Percentiles rank a stretch among this genome's conserved stretches.
phyloP scores from a whole-genome alignment of 495 filamentous ascomycete species.

The Penicillium goetzii region DNA sequence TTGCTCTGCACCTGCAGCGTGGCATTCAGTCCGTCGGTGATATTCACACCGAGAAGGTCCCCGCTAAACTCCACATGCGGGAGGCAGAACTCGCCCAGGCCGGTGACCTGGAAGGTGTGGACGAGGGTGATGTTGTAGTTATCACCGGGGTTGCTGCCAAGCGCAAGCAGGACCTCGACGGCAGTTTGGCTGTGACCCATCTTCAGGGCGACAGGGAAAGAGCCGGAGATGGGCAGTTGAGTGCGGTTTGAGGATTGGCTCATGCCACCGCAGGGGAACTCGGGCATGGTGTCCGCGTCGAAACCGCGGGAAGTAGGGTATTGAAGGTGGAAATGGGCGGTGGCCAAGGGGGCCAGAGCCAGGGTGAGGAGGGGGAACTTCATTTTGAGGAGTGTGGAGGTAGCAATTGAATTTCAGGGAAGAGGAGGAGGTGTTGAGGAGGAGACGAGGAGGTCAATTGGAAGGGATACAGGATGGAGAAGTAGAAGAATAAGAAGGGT shows the following conservation, averaged over 20 bases:
- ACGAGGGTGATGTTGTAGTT: conserved; percentile 60
- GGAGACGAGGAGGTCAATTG: not conserved
- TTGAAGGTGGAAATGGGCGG: conserved; percentile 64
- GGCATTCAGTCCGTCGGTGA: conserved; percentile 59
- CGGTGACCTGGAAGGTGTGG: conserved; percentile 52
- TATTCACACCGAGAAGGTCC: conserved; percentile 35
- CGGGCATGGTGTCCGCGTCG: conserved; percentile 50
- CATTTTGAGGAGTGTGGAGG: conserved; percentile 19
- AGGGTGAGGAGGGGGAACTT: conserved; percentile 34
- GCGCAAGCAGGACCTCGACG: conserved; percentile 58
- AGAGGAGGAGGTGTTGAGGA: not conserved
- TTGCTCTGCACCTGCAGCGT: conserved; percentile 66
- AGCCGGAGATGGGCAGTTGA: conserved; percentile 49
- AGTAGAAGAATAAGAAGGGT: not conserved
- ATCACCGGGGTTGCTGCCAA: conserved; percentile 54
- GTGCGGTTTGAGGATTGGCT: conserved; percentile 55
- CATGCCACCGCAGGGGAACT: conserved; percentile 63
- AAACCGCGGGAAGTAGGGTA: conserved; percentile 61
- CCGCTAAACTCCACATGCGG: conserved; percentile 45
- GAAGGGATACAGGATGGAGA: not conserved
- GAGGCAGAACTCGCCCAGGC: conserved; percentile 61
- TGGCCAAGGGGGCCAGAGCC: conserved; percentile 43
- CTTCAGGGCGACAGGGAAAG: conserved; percentile 55
- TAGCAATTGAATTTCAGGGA: not conserved
- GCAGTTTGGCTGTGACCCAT: conserved; percentile 59